Base-by-base conservation (phyloP, 768 basidiomycete genomes). In the Sutorius australiensis region DNA sequence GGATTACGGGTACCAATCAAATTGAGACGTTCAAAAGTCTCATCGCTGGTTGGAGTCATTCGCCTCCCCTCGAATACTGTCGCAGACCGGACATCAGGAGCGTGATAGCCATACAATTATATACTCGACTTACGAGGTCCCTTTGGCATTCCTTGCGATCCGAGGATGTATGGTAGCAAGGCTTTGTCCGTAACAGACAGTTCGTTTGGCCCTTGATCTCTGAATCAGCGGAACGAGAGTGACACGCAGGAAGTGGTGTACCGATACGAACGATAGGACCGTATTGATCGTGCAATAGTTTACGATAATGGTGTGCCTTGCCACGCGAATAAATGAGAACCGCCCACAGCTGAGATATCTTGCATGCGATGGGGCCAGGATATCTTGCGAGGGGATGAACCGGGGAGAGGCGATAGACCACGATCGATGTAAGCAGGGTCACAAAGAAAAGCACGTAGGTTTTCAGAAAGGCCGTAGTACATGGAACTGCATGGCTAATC, bases 301-400 rank as follows among this genome's bases (percentile, higher is more conserved):
- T 56, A 43, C 56, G 58, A 17, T 63, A 60, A 33, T 53, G 31
- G 16, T 62, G 57, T 0, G 21, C 59, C 28, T 62, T 63, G 8
- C 62, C 64, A 6, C 64, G 54, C 27, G 57, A 58, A 12, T 27
- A 48, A 5, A 63, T 43, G 5, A 46, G 38, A 10, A 65, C 64
- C 9, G 63, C 21, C 62, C 65, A 68, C 5, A 70, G 41, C 49
- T 73, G 74, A 10, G 69, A 64, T 28, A 69, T 21, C 49, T 61
- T 72, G 50, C 64, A 63, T 5, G 60, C 38, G 28, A 59, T 40
- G 5, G 74, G 74, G 4, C 73, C 74, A 30, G 74, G 73, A 54
- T 70, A 72, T 16, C 54, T 60, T 10, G 74, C 70, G 21, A 74
- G 67, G 24, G 73, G 72, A 31, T 75, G 73, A 51, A 62, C 67